Conservation (phyloP, 805 yeast genomes). For the Starmerella khaoyaiensis region DNA sequence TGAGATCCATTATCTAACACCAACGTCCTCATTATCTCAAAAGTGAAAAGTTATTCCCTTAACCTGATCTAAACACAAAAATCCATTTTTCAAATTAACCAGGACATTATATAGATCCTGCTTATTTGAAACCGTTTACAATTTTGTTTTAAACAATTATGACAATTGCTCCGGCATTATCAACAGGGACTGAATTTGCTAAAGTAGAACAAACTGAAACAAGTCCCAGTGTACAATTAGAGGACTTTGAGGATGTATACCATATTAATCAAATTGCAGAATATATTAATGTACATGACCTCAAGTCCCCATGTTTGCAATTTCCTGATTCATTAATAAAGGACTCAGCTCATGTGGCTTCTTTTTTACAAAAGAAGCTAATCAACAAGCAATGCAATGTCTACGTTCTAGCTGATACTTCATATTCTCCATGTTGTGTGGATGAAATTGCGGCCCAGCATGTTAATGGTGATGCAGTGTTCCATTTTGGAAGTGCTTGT, state of each 20-base stretch:
- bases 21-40: conserved; percentile 26
- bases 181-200: conserved; percentile 57
- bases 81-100: neutral
- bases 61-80: neutral
- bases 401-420: conserved; percentile 89
- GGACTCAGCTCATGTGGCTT: conserved; percentile 63
- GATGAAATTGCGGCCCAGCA: conserved; percentile 97
- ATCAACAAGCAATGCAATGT: conserved; percentile 31
- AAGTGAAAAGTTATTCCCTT: neutral
- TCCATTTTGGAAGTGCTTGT: conserved; percentile 94
- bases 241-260: conserved; percentile 40
- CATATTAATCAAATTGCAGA: conserved; percentile 37
- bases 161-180: conserved; percentile 52
- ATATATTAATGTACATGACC: conserved; percentile 32
- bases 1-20: conserved; percentile 87
- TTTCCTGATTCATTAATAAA: conserved; percentile 73
- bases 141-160: conserved; percentile 6
- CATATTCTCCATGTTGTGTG: conserved; percentile 88
- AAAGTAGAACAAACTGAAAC: conserved; percentile 28
- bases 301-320: conserved; percentile 59
- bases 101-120: neutral
- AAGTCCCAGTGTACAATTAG: conserved; percentile 20
- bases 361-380: conserved; percentile 21
- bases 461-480: conserved; percentile 67
- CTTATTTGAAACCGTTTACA: neutral